phyloP scores from a whole-genome alignment of 176 grass and related monocot genomes.

The Elymus sibiricus region DNA sequence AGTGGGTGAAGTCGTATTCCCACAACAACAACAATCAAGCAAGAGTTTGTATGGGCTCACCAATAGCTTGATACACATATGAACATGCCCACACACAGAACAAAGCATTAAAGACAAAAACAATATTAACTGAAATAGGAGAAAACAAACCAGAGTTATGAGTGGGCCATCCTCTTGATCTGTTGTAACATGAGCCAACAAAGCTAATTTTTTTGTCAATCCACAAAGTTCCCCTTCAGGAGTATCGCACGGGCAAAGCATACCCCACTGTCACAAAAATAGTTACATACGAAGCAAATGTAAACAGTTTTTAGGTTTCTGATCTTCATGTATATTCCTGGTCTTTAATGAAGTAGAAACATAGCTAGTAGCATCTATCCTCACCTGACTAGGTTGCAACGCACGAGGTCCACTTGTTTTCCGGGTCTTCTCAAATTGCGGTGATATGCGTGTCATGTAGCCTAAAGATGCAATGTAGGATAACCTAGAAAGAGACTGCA shows the following conservation, averaged over 20 bases:
- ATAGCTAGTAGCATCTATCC: neutral
- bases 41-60: too few species aligned
- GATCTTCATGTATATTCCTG: neutral
- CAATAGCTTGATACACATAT: too few species aligned
- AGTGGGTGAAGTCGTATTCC: too few species aligned
- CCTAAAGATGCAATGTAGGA: slow-evolving; percentile 89
- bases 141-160: slow-evolving; percentile 72
- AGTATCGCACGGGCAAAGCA: slow-evolving; percentile 97
- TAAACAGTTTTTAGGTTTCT: neutral
- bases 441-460: slow-evolving; percentile 91
- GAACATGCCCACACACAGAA: too few species aligned
- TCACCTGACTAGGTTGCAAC: slow-evolving; percentile 94
- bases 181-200: slow-evolving; percentile 89
- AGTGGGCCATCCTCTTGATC: slow-evolving; percentile 79
- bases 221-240: slow-evolving; percentile 98
- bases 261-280: slow-evolving; percentile 79
- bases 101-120: too few species aligned
- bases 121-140: too few species aligned
- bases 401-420: slow-evolving; percentile 97
- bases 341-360: neutral
- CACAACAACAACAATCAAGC: too few species aligned
- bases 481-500: slow-evolving; percentile 76
- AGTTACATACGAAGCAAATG: neutral
- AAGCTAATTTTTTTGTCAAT: slow-evolving; percentile 90
- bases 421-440: slow-evolving; percentile 90